Evolutionary conservation across 2,329 filamentous ascomycete species (phyloP).

Genomic region (Tolypocladium pustulatum): DNA sequence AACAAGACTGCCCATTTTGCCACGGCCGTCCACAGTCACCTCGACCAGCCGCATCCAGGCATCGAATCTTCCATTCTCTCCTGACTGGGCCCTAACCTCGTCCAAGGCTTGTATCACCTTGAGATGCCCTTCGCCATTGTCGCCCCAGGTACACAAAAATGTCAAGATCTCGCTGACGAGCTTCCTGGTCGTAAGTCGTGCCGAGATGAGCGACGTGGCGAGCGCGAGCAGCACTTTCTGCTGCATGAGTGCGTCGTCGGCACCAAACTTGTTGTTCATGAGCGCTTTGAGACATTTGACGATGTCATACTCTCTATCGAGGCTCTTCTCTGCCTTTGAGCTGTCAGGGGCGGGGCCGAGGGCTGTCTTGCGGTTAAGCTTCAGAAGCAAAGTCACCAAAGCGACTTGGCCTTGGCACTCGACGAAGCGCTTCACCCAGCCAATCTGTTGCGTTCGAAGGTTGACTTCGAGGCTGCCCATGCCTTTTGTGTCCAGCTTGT

Average conservation of each 20-base stretch:
- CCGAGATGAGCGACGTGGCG: constrained; percentile 76
- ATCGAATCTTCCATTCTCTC: constrained; percentile 92
- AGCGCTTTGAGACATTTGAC: constrained; percentile 94
- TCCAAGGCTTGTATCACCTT: constrained; percentile 94
- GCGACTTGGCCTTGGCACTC: constrained; percentile 96
- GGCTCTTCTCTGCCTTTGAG: constrained; percentile 58
- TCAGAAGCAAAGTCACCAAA: constrained; percentile 82
- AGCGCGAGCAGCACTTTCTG: constrained; percentile 85
- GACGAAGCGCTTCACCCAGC: constrained; percentile 93
- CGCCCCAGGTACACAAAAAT: constrained; percentile 89
- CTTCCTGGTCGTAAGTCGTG: constrained; percentile 83
- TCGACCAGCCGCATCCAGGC: constrained; percentile 98
- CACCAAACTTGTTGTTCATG: constrained; percentile 99
- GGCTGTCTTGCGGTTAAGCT: constrained; percentile 82
- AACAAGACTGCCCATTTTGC: constrained; percentile 97
- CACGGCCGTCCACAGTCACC: constrained; percentile 90
- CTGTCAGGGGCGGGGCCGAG: constrained; percentile 57
- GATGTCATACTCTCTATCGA: constrained; percentile 92
- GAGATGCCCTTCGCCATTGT: constrained; percentile 71
- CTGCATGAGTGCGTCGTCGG: constrained; percentile 85
- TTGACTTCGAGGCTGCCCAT: constrained; percentile 91
- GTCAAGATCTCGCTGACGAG: constrained; percentile 93
- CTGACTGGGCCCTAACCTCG: constrained; percentile 74
- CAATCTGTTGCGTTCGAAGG: constrained; percentile 89
- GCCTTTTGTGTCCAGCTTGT: constrained; percentile 83